These are phyloP conservation scores for Blastocystis hominis DNA, from an alignment of 352 stramenopile species.

Conservation along the genomic window DNA sequence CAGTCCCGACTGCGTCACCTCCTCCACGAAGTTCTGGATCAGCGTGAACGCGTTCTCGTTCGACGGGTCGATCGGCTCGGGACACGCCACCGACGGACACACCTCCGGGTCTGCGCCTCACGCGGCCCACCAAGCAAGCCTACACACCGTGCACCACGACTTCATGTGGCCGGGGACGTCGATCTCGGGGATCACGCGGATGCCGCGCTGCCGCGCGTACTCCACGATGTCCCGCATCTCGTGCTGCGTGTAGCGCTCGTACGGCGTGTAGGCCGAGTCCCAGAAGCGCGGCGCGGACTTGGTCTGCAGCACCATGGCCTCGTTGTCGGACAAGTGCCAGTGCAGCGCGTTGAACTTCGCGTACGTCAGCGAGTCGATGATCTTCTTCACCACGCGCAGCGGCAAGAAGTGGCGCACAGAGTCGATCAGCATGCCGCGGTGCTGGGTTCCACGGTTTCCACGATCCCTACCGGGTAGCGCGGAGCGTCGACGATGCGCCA, in stretches of 20 bases:
- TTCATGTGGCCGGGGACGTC: constrained; percentile 68
- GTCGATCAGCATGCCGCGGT: constrained; percentile 71
- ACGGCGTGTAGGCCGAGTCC: constrained; percentile 50
- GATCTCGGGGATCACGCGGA: constrained; percentile 68
- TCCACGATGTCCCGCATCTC: constrained; percentile 65
- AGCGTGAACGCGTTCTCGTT: constrained; percentile 61
- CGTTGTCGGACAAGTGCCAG: constrained; percentile 64
- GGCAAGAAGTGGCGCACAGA: constrained; percentile 68
- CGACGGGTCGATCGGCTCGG: constrained; percentile 59
- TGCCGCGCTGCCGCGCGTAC: constrained; percentile 64
- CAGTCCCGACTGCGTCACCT: constrained; percentile 59
- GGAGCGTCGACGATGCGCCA: constrained; percentile 62
- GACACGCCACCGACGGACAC: constrained; percentile 59
- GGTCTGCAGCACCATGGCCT: constrained; percentile 15
- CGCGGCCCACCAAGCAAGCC: neutral
- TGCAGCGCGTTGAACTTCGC: constrained; percentile 66
- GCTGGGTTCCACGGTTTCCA: neutral
- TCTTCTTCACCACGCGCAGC: constrained; percentile 59
- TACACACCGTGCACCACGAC: constrained; percentile 59
- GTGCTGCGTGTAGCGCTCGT: constrained; percentile 63
- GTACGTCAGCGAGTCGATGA: constrained; percentile 62
- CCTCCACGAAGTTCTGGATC: constrained; percentile 60
- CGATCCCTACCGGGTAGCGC: constrained; percentile 59
- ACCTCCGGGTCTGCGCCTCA: constrained; percentile 60
- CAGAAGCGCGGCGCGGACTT: constrained; percentile 63